phyloP scores from a whole-genome alignment of 768 basidiomycete genomes.

The Calocybe gangraenosa region DNA sequence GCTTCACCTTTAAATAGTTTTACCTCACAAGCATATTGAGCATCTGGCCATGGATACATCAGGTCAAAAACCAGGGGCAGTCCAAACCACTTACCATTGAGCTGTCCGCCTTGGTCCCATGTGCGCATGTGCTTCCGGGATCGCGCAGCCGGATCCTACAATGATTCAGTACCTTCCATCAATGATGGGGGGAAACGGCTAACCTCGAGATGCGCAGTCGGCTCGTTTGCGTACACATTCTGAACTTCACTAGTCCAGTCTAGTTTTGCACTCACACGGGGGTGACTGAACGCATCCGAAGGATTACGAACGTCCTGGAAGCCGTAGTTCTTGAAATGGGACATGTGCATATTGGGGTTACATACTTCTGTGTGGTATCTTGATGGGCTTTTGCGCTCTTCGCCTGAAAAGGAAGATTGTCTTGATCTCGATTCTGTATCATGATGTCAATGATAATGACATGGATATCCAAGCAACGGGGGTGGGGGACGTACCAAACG shows the following conservation, averaged over 20 bases:
- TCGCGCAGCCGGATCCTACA: slow-evolving; percentile 35
- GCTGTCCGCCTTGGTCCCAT: slow-evolving; percentile 52
- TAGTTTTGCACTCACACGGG: slow-evolving; percentile 38
- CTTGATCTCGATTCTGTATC: slow-evolving; percentile 40
- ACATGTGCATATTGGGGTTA: neutral
- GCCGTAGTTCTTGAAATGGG: no score
- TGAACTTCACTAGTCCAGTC: slow-evolving; percentile 45
- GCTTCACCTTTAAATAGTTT: slow-evolving; percentile 14
- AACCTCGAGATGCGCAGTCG: slow-evolving; percentile 42
- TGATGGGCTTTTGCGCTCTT: slow-evolving; percentile 42
- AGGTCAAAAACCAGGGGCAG: slow-evolving; percentile 1
- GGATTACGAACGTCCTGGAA: slow-evolving; percentile 33
- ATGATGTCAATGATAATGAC: slow-evolving; percentile 14
- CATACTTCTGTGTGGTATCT: slow-evolving; percentile 42
- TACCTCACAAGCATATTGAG: slow-evolving; percentile 47
- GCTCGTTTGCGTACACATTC: slow-evolving; percentile 37
- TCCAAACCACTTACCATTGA: slow-evolving; percentile 32
- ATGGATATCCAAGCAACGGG: slow-evolving; percentile 11
- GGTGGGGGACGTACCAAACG: slow-evolving; percentile 25
- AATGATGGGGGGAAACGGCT: slow-evolving; percentile 10
- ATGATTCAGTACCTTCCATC: slow-evolving; percentile 5
- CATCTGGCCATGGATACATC: slow-evolving; percentile 23
- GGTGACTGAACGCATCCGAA: slow-evolving; percentile 36
- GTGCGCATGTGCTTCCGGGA: slow-evolving; percentile 57
- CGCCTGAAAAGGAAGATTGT: slow-evolving; percentile 48